Conservation (phyloP, 1,284 basidiomycete species). For the Tylopilus sp. region DNA sequence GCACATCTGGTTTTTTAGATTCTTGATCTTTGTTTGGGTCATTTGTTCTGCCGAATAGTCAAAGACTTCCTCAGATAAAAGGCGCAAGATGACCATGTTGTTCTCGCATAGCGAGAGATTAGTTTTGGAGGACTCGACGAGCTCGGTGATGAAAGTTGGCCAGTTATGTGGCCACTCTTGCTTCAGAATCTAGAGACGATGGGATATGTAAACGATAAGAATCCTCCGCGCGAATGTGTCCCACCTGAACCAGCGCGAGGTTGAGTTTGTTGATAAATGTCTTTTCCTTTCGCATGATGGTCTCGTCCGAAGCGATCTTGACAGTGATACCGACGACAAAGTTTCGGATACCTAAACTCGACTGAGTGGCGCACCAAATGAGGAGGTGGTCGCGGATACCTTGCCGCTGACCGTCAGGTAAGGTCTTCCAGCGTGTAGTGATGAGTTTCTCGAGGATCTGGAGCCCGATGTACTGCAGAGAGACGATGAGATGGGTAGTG, state of each 20-base stretch:
- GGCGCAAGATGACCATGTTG: constrained; percentile 98
- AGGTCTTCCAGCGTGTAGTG: constrained; percentile 91
- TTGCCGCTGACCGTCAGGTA: constrained; percentile 91
- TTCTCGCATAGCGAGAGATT: constrained; percentile 98
- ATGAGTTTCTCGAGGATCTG: constrained; percentile 96
- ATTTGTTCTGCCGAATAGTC: constrained; percentile 99
- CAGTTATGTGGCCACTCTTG: constrained; percentile 99
- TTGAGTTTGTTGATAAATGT: constrained; percentile 98
- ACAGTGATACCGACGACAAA: constrained; percentile 95
- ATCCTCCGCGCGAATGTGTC: background rate
- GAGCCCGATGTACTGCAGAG: constrained; percentile 80
- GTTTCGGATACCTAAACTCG: constrained; percentile 81
- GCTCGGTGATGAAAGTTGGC: constrained; percentile 97
- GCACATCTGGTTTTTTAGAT: constrained; percentile 97
- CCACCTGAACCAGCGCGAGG: constrained; percentile 89
- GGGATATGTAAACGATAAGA: constrained; percentile 9
- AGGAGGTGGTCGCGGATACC: constrained; percentile 41
- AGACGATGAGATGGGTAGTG: constrained; percentile 19
- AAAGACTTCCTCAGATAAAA: constrained; percentile 99
- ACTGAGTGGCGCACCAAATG: constrained; percentile 3
- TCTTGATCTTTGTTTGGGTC: constrained; percentile 98
- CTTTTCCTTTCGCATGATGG: constrained; percentile 86
- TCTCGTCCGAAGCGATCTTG: constrained; percentile 88
- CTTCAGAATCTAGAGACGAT: constrained; percentile 81
- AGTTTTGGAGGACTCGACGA: constrained; percentile 95